Base-by-base conservation (phyloP, 2,329 filamentous ascomycete genomes). In the Talaromyces sp. region DNA sequence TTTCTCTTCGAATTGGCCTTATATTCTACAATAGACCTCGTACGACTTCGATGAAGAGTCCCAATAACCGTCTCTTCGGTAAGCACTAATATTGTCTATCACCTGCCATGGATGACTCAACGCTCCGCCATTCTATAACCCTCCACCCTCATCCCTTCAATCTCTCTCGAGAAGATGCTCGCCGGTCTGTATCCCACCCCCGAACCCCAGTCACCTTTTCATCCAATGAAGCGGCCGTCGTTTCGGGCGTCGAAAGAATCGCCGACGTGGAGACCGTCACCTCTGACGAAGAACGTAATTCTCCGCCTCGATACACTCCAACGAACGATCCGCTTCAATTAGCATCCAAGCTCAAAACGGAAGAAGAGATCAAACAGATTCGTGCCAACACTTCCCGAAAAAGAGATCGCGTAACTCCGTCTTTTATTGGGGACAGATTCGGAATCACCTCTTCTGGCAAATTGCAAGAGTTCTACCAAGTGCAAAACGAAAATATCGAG, bases 401-500 rank as follows among this genome's bases (percentile, higher is more conserved):
- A 79, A 88, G 91, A 60, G 83, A 85, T 72, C 83, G 81, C 66
- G 82, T 72, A 73, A 74, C 69, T 33, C 70, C 62, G 33, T 72
- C 71, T 10, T 71, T 68, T n/a, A 71, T 70, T 37, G 70, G 68
- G 9, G 73, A 72, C 58, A 48, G 68, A 66, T 66, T 71, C 67
- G 60, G 50, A 14, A 47, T 67, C 56, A 50, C 67, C 11, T 50
- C 41, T 13, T 66, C 64, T 16, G 83, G 81, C 69, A 88, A 86
- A 72, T 76, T 98, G 16, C 85, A 90, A 72, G 85, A 87, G 60
- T 98, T 97, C 81, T 98, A 98, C 82, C 86, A 92, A 75, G 84
- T 84, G 35, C 94, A 99, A 75, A 99, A 99, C 75, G 91, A 93
- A 76, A 93, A 92, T 71, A 99, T 99, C 70, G 88, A 97, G 80